Evolutionary conservation across 352 stramenopile species (phyloP).

Genomic region (Pythium scleroteichum): DNA sequence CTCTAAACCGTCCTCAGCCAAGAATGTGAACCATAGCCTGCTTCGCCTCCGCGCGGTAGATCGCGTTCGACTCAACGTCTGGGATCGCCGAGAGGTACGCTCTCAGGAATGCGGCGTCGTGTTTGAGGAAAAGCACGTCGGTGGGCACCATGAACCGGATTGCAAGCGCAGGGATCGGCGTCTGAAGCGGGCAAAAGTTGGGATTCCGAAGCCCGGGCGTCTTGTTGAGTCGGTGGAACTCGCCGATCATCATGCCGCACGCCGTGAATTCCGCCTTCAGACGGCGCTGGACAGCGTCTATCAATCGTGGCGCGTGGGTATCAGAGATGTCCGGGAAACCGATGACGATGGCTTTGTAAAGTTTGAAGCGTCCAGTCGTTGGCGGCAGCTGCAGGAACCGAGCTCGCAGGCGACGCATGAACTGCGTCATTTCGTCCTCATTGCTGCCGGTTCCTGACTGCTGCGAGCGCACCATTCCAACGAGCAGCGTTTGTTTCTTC

Average conservation of each 20-base stretch:
- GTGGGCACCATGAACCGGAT: conserved; percentile 14
- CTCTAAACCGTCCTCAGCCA: too few relatives aligned
- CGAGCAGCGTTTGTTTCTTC: conserved; percentile 8
- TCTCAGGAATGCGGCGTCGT: conserved; percentile 2
- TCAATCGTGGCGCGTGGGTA: background rate
- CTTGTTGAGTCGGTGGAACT: conserved; percentile 7
- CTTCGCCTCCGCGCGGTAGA: background rate
- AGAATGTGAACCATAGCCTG: background rate
- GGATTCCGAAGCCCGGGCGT: conserved; percentile 2
- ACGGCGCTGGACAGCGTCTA: conserved; percentile 1
- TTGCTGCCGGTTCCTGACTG: background rate
- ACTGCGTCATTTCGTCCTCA: conserved; percentile 1
- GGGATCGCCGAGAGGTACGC: conserved; percentile 2
- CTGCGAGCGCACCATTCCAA: conserved; percentile 2
- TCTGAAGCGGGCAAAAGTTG: conserved; percentile 1
- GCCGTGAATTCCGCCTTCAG: conserved; percentile 3
- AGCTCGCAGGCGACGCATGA: conserved; percentile 8
- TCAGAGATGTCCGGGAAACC: conserved; percentile 4
- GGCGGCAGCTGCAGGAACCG: background rate
- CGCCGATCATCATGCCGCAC: conserved; percentile 14
- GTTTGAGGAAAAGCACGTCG: conserved; percentile 13
- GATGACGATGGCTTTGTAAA: conserved; percentile 10
- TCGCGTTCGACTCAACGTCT: background rate
- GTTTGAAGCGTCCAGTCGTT: background rate
- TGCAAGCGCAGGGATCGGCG: background rate